Base-by-base conservation (phyloP, 352 stramenopile genomes). In the Peronosclerospora sorghi region DNA sequence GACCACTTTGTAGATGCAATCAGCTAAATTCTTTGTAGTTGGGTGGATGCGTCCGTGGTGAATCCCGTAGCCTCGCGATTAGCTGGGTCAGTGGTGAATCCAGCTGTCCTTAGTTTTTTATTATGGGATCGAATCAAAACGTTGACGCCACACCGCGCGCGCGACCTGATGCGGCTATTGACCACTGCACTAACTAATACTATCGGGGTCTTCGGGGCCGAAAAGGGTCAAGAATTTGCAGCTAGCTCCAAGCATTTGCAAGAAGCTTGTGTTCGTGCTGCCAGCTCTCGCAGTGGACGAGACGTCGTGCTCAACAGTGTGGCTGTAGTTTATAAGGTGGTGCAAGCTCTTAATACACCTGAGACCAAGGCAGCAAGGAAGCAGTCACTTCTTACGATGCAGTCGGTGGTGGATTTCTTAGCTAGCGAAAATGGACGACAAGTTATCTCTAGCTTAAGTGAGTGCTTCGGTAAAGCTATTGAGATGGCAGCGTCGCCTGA, bases 371-470 rank as follows among this genome's bases (percentile, higher is more conserved):
- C 58, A 20, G 73, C 73, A 9, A 84, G 61, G n/a, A 49, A 59
- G 32, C 77, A 89, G 47, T 13, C 76, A 0, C 73, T 84, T 24
- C 45, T 64, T 41, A 83, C 72, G 15, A 32, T 89, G 30, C 74
- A 89, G 61, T 75, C 65, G 21, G 39, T 81, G 4, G 59, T 89
- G 35, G 72, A 89, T 40, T 84, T 89, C 32, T 78, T 89, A 27
- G 72, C 77, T 10, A 89, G 69, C 28, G 45, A 62, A 3, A 54
- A 72, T 7, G 77, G 77, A 10, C 62, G 67, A n/a, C 55, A 65
- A 6, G 56, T 85, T 35, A 71, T 89, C 27, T 60, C 61, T 15
- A 76, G 65, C 29, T 56, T 61, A 0, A 50, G 68, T n/a, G 64
- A 81, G 32, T 86, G 69, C 17, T 29, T 80, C 34, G 65, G 40